Conservation (phyloP, 768 basidiomycete genomes). For the Tulasnella sp. region DNA sequence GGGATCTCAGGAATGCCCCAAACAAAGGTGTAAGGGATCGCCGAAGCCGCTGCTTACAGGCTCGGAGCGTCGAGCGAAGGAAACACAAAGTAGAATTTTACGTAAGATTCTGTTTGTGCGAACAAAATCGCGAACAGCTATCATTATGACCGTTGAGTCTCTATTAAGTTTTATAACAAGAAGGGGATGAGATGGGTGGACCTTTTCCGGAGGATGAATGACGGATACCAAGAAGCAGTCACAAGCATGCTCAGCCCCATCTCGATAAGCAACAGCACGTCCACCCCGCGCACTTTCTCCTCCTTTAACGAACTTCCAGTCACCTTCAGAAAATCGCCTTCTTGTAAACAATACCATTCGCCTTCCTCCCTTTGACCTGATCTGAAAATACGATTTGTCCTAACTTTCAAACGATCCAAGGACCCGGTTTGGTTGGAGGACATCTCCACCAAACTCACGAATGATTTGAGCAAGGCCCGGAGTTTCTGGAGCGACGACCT, state of each 20-base stretch:
- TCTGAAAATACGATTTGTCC: constrained; percentile 86
- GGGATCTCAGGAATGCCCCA: no score
- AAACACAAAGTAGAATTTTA: no score
- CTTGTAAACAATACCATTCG: constrained; percentile 85
- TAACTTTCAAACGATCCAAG: constrained; percentile 77
- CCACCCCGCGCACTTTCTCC: constrained; percentile 76
- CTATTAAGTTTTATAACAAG: constrained; percentile 60
- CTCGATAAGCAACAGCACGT: constrained; percentile 92
- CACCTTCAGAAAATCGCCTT: constrained; percentile 71
- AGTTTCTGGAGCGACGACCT: constrained; percentile 89
- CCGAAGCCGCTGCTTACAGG: no score
- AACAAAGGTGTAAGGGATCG: no score
- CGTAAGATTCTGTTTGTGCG: no score
- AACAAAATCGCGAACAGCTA: no score
- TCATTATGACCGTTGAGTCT: no score
- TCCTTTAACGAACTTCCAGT: constrained; percentile 75
- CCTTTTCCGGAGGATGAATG: neutral
- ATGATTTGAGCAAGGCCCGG: constrained; percentile 69
- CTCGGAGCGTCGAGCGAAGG: no score
- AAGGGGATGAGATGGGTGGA: neutral
- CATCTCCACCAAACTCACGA: constrained; percentile 66
- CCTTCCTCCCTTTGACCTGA: constrained; percentile 61
- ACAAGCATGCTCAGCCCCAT: constrained; percentile 79
- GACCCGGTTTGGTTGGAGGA: constrained; percentile 68
- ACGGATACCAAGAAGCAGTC: constrained; percentile 89